phyloP scores from a whole-genome alignment of 768 basidiomycete species.

The Hygrocybe coccinea region DNA sequence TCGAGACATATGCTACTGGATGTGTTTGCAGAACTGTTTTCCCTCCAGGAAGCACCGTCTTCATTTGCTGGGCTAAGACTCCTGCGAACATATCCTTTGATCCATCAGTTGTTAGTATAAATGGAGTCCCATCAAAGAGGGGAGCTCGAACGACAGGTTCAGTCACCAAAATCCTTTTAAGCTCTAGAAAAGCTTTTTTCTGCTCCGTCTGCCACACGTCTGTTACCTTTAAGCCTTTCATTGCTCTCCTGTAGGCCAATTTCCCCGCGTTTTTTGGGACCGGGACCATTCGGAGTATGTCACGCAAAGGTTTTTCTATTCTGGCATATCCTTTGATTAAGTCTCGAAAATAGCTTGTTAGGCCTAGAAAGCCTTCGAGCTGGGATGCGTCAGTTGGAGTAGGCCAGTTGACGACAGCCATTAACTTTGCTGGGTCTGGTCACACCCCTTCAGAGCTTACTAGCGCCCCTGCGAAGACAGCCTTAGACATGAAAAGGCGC shows the following conservation, averaged over 20 bases:
- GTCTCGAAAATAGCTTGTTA: slow-evolving; percentile 32
- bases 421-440: slow-evolving; percentile 35
- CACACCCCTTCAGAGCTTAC: slow-evolving; percentile 29
- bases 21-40: slow-evolving; percentile 3
- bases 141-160: slow-evolving; percentile 25
- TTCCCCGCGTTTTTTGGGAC: slow-evolving; percentile 14
- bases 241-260: slow-evolving; percentile 7
- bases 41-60: slow-evolving; percentile 19
- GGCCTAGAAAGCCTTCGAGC: slow-evolving; percentile 32
- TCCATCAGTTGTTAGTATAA: slow-evolving; percentile 35
- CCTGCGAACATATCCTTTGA: slow-evolving; percentile 33
- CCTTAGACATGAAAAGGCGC: slow-evolving; percentile 33
- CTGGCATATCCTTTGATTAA: slow-evolving; percentile 33
- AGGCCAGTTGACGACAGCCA: slow-evolving; percentile 34
- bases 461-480: slow-evolving; percentile 30
- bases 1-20: slow-evolving; percentile 33
- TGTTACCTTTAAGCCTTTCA: slow-evolving; percentile 18
- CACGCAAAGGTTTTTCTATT: slow-evolving; percentile 27
- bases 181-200: not conserved
- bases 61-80: slow-evolving; percentile 24
- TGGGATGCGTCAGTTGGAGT: slow-evolving; percentile 25
- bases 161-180: not conserved
- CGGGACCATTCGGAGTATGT: slow-evolving; percentile 22
- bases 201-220: slow-evolving; percentile 11
- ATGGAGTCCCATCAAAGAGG: slow-evolving; percentile 26